Conservation (phyloP, 1,139 yeast genomes). For the Pichia sp. region DNA sequence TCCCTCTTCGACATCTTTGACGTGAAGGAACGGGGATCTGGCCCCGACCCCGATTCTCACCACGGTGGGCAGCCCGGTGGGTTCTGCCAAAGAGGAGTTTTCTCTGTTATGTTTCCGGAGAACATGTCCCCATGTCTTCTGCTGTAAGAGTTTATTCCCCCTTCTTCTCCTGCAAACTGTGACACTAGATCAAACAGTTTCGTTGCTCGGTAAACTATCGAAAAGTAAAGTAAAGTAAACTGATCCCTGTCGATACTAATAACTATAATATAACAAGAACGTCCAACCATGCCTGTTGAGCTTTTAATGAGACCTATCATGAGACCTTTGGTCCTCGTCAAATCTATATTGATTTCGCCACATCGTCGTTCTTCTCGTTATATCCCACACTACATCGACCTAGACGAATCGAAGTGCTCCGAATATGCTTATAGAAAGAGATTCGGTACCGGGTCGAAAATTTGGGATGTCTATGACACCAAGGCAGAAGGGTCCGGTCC, state of each 20-base stretch:
- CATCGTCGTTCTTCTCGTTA: constrained; percentile 56
- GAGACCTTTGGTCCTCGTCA: constrained; percentile 56
- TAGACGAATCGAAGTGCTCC: constrained; percentile 35
- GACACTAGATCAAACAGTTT: neutral
- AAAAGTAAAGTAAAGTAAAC: neutral
- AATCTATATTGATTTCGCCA: constrained; percentile 52
- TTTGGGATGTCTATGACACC: constrained; percentile 51
- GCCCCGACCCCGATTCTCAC: neutral
- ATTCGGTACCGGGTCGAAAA: constrained; percentile 57
- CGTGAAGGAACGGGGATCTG: neutral
- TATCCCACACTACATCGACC: constrained; percentile 50
- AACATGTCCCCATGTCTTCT: neutral
- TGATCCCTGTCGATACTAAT: neutral
- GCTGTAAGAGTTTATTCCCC: neutral
- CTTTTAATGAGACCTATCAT: constrained; percentile 53
- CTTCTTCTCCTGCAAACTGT: neutral
- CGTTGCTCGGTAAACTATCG: neutral
- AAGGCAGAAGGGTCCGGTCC: constrained; percentile 32
- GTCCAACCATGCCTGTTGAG: constrained; percentile 50
- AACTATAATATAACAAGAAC: neutral
- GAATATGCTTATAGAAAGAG: constrained; percentile 48
- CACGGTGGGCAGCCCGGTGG: neutral
- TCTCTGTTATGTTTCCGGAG: neutral
- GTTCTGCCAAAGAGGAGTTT: neutral
- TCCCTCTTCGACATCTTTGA: neutral